Base-by-base conservation (phyloP, 495 filamentous ascomycete genomes). In the Hyaloscypha variabilis region DNA sequence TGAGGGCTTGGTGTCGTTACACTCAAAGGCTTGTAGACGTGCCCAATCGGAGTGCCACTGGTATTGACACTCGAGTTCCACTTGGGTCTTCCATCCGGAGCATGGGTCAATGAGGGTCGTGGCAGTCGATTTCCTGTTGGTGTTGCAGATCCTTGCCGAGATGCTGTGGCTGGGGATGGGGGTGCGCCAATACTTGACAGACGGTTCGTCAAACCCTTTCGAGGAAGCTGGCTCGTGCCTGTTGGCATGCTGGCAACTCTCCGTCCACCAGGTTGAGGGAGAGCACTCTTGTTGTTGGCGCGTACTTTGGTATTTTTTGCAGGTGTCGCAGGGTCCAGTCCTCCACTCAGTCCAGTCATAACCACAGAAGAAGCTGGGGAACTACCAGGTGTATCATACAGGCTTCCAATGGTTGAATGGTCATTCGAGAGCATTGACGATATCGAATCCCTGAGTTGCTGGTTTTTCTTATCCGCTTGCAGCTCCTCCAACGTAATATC, bases 341-440 rank as follows among this genome's bases (percentile, higher is more conserved):
- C 86, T 19, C 68, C 62, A 34, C 51, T 69, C 19, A 84, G 71
- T 42, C 75, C 78, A 25, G 84, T 85, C 83, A 92, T 86, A 23
- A 94, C 82, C 14, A 97, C 86, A 21, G 94, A 97, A 19, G 92
- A 96, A 14, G 95, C 92, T 26, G 95, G 95, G 5, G 94, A 97
- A 79, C 86, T 96, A 60, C 88, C 90, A 1, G 90, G 95, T 2
- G 92, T 97, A 59, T 91, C 92, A 55, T 86, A 79, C 29, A 87
- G 83, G 74, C 90, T 95, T 67, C 84, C 85, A 19, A 88, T 77
- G 14, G 88, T 85, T 1, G 93, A 95, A 68, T 87, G 87, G 72
- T 97, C 95, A 67, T 91, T 90, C 0, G 94, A 96, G 21, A 95
- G 77, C 67, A 97, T 91, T 69, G 89, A 97, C 3, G 94, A 97